Evolutionary conservation across 352 stramenopile genomes (phyloP).

Genomic region (Phytophthora citrophthora): DNA sequence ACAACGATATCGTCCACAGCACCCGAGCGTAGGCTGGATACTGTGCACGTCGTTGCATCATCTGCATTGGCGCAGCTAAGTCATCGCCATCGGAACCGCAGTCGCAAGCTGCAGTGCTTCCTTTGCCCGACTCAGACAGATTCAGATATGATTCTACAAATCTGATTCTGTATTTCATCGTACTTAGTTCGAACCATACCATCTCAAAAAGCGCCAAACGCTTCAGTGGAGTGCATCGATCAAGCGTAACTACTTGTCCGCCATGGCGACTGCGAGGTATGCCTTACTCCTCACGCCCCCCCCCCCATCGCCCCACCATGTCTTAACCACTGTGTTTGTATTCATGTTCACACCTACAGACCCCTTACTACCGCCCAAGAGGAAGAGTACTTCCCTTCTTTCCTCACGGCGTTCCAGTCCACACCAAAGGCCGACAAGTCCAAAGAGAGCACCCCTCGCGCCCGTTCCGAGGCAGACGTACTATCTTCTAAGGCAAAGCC

Average conservation of each 20-base stretch:
- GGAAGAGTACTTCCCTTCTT: slow-evolving; percentile 80
- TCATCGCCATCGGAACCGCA: too few relatives aligned
- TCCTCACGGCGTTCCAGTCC: slow-evolving; percentile 63
- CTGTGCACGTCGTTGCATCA: too few relatives aligned
- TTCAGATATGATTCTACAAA: too few relatives aligned
- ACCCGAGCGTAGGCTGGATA: too few relatives aligned
- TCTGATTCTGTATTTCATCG: not conserved
- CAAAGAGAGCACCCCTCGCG: slow-evolving; percentile 55
- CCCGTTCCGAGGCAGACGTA: slow-evolving; percentile 34
- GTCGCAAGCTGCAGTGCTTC: too few relatives aligned
- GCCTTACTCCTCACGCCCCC: not conserved
- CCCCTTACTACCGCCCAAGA: slow-evolving; percentile 45
- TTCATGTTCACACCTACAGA: slow-evolving; percentile 7
- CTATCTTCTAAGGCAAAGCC: slow-evolving; percentile 37
- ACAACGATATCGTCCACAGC: too few relatives aligned
- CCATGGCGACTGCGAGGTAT: slow-evolving; percentile 33
- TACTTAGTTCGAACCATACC: not conserved
- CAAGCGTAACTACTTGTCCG: slow-evolving; percentile 7
- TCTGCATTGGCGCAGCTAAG: too few relatives aligned
- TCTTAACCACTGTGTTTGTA: not conserved
- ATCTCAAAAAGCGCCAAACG: too few relatives aligned
- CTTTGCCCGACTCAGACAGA: too few relatives aligned
- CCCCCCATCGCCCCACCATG: not conserved
- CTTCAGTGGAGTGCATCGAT: slow-evolving; percentile 17
- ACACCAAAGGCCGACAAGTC: slow-evolving; percentile 58